Base-by-base conservation (phyloP, 352 stramenopile species). In the Pythium sukuiense region DNA sequence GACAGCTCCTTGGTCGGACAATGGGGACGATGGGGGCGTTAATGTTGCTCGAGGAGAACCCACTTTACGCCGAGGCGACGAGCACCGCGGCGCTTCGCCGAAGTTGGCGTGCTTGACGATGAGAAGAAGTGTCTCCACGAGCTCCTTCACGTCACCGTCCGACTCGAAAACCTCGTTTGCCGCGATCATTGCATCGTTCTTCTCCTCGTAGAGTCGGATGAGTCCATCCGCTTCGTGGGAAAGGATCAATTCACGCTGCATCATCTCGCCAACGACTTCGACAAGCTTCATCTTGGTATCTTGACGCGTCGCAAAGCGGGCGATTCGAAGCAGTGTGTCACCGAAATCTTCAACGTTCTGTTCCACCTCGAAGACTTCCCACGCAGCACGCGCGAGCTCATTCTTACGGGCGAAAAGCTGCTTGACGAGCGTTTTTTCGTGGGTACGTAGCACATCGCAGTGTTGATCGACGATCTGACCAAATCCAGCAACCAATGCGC, bases 71-170 rank as follows among this genome's bases (percentile, higher is more conserved):
- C 61, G 61, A 14, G 63, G 69, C 16, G 68, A 76, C 0, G 61
- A 65, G 50, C 63, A 74, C 7, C 41, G 61, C 1, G 70, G 69
- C 1, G 72, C 65, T 6, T 64, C 65, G 16, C 77, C 80, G 67
- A 92, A 89, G 30, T 81, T 78, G 0, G 85, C 85, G 55, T 94
- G 85, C 61, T 94, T 94, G 24, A 94, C 83, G 16, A 94, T 81
- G 6, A 94, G 57, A n/a, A 90, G 63, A 57, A 94, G 50, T 24
- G 85, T 94, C 53, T 94, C 85, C 24, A 92, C 81, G 5, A 94
- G 69, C 53, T 94, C 85, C 27, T 83, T 83, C 12, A 90, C 74
- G 48, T 94, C 85, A 13, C 78, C 76, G 50, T 94, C 85, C 2
- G 79, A 77, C 30, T 85, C 78, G 61, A 90, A 93, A 0, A 81